These are phyloP conservation scores for Agapanthus africanus DNA, from an alignment of 106 monocot genomes.

Conservation along the genomic window DNA sequence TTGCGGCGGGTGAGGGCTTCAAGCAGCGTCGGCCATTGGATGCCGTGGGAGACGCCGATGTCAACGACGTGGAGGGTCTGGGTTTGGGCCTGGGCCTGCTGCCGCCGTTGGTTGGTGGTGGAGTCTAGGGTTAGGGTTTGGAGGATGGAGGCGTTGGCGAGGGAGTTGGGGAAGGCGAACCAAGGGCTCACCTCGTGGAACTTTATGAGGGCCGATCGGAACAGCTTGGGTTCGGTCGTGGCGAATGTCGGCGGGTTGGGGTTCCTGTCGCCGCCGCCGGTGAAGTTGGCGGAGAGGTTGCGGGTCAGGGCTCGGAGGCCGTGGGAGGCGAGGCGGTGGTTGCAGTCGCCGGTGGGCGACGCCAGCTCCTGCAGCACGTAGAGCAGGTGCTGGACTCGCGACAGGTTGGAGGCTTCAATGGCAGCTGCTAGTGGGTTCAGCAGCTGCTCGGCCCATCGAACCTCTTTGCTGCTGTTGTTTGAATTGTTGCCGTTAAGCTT, in stretches of 20 bases:
- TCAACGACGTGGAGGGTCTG: constrained; percentile 54
- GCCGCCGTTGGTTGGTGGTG: too few relatives aligned
- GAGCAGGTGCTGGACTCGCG: constrained; percentile 52
- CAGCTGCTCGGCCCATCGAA: constrained; percentile 75
- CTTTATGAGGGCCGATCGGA: constrained; percentile 52
- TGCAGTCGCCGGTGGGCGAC: constrained; percentile 57
- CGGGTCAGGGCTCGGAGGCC: constrained; percentile 39
- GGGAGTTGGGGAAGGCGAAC: constrained; percentile 76
- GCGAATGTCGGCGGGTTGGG: constrained; percentile 16
- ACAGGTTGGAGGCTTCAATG: constrained; percentile 37
- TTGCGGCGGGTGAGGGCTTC: constrained; percentile 48
- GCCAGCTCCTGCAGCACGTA: constrained; percentile 67
- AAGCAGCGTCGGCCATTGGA: constrained; percentile 82
- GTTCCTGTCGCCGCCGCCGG: constrained; percentile 9
- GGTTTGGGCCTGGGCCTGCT: constrained; percentile 7
- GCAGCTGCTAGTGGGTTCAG: constrained; percentile 53
- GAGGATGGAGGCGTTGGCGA: constrained; percentile 65
- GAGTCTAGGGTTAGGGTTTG: constrained; percentile 5
- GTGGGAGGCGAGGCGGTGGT: constrained; percentile 63
- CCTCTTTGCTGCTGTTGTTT: constrained; percentile 34
- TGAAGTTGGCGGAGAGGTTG: constrained; percentile 17
- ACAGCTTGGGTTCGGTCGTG: constrained; percentile 39
- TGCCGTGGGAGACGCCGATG: constrained; percentile 62
- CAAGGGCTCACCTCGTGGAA: constrained; percentile 77
- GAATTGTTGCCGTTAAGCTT: constrained; percentile 5